Evolutionary conservation across 2,329 filamentous ascomycete species (phyloP).

Genomic region (Didymella pomorum): DNA sequence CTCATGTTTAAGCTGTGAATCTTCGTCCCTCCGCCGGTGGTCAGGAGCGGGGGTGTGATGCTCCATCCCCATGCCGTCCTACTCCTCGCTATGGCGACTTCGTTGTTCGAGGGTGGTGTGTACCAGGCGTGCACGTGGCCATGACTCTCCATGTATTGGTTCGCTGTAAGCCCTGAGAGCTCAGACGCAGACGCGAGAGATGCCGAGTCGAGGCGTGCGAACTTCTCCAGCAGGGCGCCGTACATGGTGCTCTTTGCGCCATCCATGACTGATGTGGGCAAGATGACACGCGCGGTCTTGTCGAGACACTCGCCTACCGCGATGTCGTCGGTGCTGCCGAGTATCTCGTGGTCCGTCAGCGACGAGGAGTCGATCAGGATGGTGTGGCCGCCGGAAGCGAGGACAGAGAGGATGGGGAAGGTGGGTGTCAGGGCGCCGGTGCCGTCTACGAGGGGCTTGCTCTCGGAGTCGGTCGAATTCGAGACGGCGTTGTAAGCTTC

Average conservation of each 20-base stretch:
- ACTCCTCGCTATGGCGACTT: slow-evolving; percentile 63
- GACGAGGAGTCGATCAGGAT: slow-evolving; percentile 78
- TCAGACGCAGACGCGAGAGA: not conserved
- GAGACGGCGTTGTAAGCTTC: slow-evolving; percentile 28
- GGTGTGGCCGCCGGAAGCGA: slow-evolving; percentile 93
- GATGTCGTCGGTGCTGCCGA: slow-evolving; percentile 78
- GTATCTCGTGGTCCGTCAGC: slow-evolving; percentile 73
- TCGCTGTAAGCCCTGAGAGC: slow-evolving; percentile 26
- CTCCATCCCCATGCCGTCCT: slow-evolving; percentile 68
- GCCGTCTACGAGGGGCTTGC: slow-evolving; percentile 13
- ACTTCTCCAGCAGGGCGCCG: slow-evolving; percentile 78
- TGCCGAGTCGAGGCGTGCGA: slow-evolving; percentile 65
- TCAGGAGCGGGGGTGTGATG: slow-evolving; percentile 71
- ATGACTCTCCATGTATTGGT: slow-evolving; percentile 27
- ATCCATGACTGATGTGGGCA: slow-evolving; percentile 69
- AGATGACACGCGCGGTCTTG: slow-evolving; percentile 79
- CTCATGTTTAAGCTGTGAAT: slow-evolving; percentile 46
- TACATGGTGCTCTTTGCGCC: slow-evolving; percentile 74
- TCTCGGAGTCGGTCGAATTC: not conserved
- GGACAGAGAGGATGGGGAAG: slow-evolving; percentile 87
- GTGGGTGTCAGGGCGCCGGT: slow-evolving; percentile 53
- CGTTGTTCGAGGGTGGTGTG: slow-evolving; percentile 63
- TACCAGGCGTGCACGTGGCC: slow-evolving; percentile 59
- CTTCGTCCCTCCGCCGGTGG: slow-evolving; percentile 50
- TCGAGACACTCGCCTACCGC: slow-evolving; percentile 92